These are phyloP conservation scores for Pleochaeta shiraiana DNA, from an alignment of 2,329 filamentous ascomycete species.

Conservation along the genomic window DNA sequence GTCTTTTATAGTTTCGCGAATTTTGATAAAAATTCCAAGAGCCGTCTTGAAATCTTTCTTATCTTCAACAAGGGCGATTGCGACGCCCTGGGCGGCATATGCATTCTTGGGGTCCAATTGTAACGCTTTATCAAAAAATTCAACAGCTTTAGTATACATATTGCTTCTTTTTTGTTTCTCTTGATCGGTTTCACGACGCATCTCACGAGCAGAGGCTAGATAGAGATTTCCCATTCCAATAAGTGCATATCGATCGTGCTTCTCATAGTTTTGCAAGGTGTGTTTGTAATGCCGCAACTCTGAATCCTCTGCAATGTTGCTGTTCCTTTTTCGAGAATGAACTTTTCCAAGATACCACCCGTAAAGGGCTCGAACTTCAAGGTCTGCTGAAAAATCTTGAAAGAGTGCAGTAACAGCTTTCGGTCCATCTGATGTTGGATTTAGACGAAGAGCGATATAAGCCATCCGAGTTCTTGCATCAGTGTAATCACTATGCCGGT, in stretches of 20 bases:
- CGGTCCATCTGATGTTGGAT: constrained; percentile 66
- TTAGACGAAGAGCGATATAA: constrained; percentile 67
- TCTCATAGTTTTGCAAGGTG: constrained; percentile 82
- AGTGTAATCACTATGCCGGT: constrained; percentile 75
- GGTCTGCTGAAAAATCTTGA: constrained; percentile 59
- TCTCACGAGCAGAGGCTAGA: constrained; percentile 75
- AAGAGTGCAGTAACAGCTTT: constrained; percentile 73
- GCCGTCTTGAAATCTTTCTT: constrained; percentile 72
- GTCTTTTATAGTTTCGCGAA: constrained; percentile 78
- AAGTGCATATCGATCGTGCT: constrained; percentile 92
- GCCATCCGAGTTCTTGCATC: constrained; percentile 77
- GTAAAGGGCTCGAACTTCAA: constrained; percentile 82
- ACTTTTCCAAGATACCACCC: constrained; percentile 85
- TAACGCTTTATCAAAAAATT: constrained; percentile 96
- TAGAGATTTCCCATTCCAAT: constrained; percentile 88
- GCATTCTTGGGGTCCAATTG: constrained; percentile 91
- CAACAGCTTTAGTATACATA: constrained; percentile 76
- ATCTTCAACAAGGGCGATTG: constrained; percentile 84
- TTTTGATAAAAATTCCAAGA: constrained; percentile 70
- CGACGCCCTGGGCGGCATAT: constrained; percentile 88
- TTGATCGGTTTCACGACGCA: constrained; percentile 72
- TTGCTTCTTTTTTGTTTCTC: constrained; percentile 82
- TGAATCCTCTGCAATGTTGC: constrained; percentile 67
- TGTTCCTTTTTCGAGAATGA: constrained; percentile 55
- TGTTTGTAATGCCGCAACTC: constrained; percentile 95